Evolutionary conservation across 2,329 filamentous ascomycete genomes (phyloP).

Genomic region (Colletotrichum chlorophyti): DNA sequence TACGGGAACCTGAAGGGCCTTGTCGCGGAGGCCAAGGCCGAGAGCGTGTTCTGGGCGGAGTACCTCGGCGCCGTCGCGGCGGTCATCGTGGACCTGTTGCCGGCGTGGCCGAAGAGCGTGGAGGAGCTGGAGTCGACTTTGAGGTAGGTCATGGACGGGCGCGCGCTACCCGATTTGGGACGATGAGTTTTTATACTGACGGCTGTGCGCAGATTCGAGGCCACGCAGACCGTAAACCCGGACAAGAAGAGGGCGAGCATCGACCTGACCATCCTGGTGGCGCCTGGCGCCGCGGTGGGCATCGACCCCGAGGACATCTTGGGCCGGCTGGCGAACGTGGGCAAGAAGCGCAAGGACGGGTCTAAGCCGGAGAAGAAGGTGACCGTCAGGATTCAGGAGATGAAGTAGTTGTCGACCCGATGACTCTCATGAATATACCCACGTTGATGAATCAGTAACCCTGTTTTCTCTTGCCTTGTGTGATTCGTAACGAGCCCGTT

Average conservation of each 20-base stretch:
- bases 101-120: conserved; percentile 46
- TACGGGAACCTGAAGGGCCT: conserved; percentile 50
- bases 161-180: neutral
- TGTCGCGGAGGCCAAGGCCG: conserved; percentile 42
- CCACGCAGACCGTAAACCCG: conserved; percentile 33
- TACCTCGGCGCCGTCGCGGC: conserved; percentile 58
- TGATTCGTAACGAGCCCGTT: too few relatives aligned
- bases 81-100: conserved; percentile 49
- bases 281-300: conserved; percentile 35
- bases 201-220: conserved; percentile 28
- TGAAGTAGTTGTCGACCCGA: conserved; percentile 9
- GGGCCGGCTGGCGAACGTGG: conserved; percentile 21
- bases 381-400: conserved; percentile 24
- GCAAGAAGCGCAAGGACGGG: conserved; percentile 27
- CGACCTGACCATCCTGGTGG: conserved; percentile 43
- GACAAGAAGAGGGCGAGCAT: conserved; percentile 42
- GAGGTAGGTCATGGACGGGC: conserved; percentile 44
- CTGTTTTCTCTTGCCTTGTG: neutral
- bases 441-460: neutral
- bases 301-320: conserved; percentile 42
- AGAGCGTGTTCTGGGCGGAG: conserved; percentile 58
- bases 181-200: conserved; percentile 27
- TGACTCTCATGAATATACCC: conserved; percentile 5
- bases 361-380: conserved; percentile 28
- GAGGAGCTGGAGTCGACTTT: conserved; percentile 43